These are phyloP conservation scores for Fusarium guadeloupense DNA, from an alignment of 2,329 filamentous ascomycete species.

Conservation along the genomic window DNA sequence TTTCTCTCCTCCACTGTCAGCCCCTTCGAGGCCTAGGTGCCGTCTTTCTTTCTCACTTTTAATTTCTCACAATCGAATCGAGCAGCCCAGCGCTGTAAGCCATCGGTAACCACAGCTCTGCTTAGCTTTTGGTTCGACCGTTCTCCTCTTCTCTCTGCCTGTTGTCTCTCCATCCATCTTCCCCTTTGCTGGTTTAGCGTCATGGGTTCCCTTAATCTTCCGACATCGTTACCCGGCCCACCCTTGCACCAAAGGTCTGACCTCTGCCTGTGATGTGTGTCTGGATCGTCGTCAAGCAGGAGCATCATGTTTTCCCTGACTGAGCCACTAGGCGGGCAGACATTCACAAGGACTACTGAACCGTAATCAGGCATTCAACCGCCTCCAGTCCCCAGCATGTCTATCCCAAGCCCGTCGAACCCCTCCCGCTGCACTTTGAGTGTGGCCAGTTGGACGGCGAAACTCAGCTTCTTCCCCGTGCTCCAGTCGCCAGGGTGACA, in stretches of 20 bases:
- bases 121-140: conserved; percentile 10
- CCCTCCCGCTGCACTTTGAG: conserved; percentile 74
- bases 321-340: conserved; percentile 23
- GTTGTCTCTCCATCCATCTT: conserved; percentile 5
- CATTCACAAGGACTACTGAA: conserved; percentile 3
- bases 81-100: conserved; percentile 33
- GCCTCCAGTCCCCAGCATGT: conserved; percentile 37
- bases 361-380: conserved; percentile 17
- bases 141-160: conserved; percentile 1
- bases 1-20: conserved; percentile 31
- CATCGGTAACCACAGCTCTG: conserved; percentile 18
- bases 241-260: conserved; percentile 30
- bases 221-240: conserved; percentile 13
- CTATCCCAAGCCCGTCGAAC: conserved; percentile 62
- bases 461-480: conserved; percentile 59
- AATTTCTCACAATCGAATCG: conserved; percentile 31
- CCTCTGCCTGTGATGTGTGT: conserved; percentile 22
- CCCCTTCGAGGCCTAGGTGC: conserved; percentile 31
- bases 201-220: conserved; percentile 18
- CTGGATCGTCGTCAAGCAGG: conserved; percentile 31
- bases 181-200: conserved; percentile 20
- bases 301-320: conserved; percentile 26
- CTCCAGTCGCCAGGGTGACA: conserved; percentile 61
- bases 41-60: conserved; percentile 29
- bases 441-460: conserved; percentile 73